These are phyloP conservation scores for Penicillium palitans DNA, from an alignment of 2,329 filamentous ascomycete genomes.

Conservation along the genomic window DNA sequence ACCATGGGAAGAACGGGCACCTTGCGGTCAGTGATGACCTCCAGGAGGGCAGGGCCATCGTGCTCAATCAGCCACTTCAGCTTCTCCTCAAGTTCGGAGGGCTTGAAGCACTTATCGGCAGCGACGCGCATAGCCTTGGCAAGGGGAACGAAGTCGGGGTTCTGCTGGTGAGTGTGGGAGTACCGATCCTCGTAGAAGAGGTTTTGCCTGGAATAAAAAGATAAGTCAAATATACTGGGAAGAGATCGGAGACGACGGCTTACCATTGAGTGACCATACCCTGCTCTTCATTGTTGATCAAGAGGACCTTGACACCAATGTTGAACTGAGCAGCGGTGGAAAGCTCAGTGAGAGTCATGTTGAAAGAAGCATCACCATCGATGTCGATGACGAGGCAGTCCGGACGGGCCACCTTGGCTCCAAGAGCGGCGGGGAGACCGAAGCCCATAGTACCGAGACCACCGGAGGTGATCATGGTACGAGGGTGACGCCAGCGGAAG, in stretches of 20 bases:
- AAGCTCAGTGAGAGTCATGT: conserved; percentile 96
- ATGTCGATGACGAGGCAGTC: conserved; percentile 91
- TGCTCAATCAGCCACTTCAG: conserved; percentile 86
- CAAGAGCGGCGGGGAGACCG: conserved; percentile 91
- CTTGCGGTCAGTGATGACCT: conserved; percentile 82
- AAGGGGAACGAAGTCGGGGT: conserved; percentile 94
- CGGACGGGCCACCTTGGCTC: conserved; percentile 81
- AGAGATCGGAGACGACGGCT: neutral
- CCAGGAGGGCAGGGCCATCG: conserved; percentile 88
- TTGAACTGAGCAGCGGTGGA: conserved; percentile 92
- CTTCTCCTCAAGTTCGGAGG: conserved; percentile 73
- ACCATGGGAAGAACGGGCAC: conserved; percentile 96
- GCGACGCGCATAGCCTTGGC: conserved; percentile 88
- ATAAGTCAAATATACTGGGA: neutral
- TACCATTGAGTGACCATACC: conserved; percentile 94
- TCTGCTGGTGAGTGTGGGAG: conserved; percentile 87
- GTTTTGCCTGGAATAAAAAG: conserved; percentile 61
- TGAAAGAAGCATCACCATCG: conserved; percentile 97
- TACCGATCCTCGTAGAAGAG: conserved; percentile 95
- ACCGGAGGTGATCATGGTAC: conserved; percentile 94
- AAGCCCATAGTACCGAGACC: conserved; percentile 96
- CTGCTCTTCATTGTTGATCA: conserved; percentile 96
- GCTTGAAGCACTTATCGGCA: conserved; percentile 68
- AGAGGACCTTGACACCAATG: conserved; percentile 91
- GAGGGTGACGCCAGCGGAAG: conserved; percentile 88